Conservation (phyloP, 2,329 filamentous ascomycete genomes). For the Phialophora macrospora region DNA sequence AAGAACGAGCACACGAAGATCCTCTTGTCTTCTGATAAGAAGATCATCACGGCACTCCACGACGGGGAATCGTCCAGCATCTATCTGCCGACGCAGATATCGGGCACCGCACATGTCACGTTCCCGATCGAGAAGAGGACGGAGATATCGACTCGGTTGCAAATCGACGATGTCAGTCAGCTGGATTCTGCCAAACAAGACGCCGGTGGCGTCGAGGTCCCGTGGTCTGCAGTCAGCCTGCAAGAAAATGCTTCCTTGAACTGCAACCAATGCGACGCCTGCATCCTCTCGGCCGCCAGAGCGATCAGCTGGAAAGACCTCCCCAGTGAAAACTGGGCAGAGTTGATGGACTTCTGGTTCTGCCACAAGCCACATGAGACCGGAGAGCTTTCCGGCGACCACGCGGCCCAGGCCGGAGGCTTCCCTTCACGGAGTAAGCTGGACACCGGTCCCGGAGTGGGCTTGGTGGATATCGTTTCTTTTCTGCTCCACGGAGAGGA, state of each 20-base stretch:
- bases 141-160: conserved; percentile 61
- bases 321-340: conserved; percentile 96
- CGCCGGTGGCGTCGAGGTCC: conserved; percentile 32
- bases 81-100: conserved; percentile 54
- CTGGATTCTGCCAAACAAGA: conserved; percentile 27
- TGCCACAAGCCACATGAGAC: conserved; percentile 80
- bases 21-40: conserved; percentile 52
- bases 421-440: conserved; percentile 84
- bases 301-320: conserved; percentile 81
- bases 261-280: conserved; percentile 47
- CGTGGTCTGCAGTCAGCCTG: conserved; percentile 43
- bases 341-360: conserved; percentile 99
- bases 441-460: conserved; percentile 66
- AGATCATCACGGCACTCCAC: conserved; percentile 52
- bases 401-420: conserved; percentile 65
- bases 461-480: conserved; percentile 79
- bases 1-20: conserved; percentile 52
- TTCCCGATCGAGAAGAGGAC: conserved; percentile 51
- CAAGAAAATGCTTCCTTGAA: conserved; percentile 49
- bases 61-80: conserved; percentile 53
- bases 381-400: conserved; percentile 50
- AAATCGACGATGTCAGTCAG: conserved; percentile 50
- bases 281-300: conserved; percentile 40
- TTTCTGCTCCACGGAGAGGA: conserved; percentile 74
- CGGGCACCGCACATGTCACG: conserved; percentile 54